Evolutionary conservation across 1,284 basidiomycete species (phyloP), one percentile per base, ranked within the genome.

Genomic region (Cutaneotrichosporon cyanovorans): DNA sequence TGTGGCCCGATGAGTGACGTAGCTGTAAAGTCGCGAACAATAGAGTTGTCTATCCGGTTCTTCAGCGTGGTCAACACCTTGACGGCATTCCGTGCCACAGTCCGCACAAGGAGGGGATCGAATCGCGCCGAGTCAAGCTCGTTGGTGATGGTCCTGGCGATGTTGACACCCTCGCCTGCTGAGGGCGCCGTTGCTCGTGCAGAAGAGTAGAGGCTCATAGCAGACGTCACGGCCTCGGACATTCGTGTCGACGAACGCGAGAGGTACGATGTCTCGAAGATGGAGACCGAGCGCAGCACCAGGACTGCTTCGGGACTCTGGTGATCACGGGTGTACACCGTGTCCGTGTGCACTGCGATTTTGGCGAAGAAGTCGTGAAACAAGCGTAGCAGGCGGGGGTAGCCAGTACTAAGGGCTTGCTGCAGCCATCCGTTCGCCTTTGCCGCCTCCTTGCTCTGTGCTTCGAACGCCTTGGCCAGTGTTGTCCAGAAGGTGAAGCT

Each of bases 281-380:
- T 79, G 5, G 82, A 81, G 30, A 96, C 75, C 0, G 89, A 82
- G 5, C 86, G 84, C 2, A 97, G 76, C 28, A 91, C 77, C 16
- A 96, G 75, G 30, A 95, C 78, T 1, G 92, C 90, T 72, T 97
- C 93, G 23, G 90, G 85, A 60, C 89, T 91, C 72, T 96, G 92
- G 42, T 85, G 78, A 6, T 78, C 76, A 40, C 81, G 78, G 0
- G 81, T 83, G 66, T 97, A 97, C 4, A 86, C 75, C 0, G 92
- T 93, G 65, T 96, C 91, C 0, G 92, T 95, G 60, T 95, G 87
- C 5, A 95, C 83, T 1, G 88, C 81, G 40, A 96, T 91, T 67
- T 91, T 91, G 16, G 85, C 82, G 65, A 97, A 96, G 70, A 97
- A 93, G 34, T 91, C 89, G 46, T 97, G 91, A 69, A 97, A 91